Conservation (phyloP, 2,329 filamentous ascomycete genomes). For the Microsporum audouinii region DNA sequence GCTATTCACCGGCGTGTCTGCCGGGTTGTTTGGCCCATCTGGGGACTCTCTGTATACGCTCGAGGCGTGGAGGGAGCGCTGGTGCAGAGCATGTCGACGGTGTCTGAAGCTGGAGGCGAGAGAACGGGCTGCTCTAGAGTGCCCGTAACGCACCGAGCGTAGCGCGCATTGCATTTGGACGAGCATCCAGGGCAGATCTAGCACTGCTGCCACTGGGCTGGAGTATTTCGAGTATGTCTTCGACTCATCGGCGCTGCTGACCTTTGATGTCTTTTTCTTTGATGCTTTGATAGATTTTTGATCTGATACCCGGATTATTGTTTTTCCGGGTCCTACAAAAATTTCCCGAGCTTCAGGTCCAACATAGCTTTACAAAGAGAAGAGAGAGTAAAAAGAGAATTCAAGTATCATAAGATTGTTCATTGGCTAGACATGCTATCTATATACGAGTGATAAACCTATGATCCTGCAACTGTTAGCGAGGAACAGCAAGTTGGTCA, state of each 20-base stretch:
- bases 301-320: background rate
- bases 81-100: background rate
- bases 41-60: background rate
- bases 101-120: background rate
- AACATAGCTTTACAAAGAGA: too few species aligned
- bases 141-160: slow-evolving; percentile 19
- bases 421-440: background rate
- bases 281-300: background rate
- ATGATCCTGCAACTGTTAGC: background rate
- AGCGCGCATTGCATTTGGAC: slow-evolving; percentile 30
- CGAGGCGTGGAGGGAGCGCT: slow-evolving; percentile 5
- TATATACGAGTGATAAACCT: background rate
- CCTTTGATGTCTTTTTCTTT: background rate
- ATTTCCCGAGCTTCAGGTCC: too few species aligned
- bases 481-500: background rate
- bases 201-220: slow-evolving; percentile 12
- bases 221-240: background rate
- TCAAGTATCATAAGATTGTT: background rate
- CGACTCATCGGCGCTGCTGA: background rate
- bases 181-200: slow-evolving; percentile 16
- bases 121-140: slow-evolving; percentile 5
- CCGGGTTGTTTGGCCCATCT: background rate
- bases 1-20: background rate
- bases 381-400: background rate
- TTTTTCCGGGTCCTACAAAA: background rate